Evolutionary conservation across 2,329 filamentous ascomycete species (phyloP).

Genomic region (Thielaviopsis populi): DNA sequence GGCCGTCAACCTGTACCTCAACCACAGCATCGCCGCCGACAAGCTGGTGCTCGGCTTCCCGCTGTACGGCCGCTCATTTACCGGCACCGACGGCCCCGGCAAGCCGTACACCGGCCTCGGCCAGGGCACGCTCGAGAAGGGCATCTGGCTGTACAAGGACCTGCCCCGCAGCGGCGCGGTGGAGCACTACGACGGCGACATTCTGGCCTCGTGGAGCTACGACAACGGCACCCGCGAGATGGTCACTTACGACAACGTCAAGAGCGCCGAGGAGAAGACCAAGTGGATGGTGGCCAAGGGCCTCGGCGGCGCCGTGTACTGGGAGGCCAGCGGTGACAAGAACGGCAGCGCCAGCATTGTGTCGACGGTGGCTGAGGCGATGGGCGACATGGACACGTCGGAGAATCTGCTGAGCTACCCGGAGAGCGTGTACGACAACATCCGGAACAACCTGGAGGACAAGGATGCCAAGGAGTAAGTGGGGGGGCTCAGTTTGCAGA

Average conservation of each 20-base stretch:
- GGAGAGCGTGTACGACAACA: slow-evolving; percentile 42
- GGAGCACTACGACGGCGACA: slow-evolving; percentile 40
- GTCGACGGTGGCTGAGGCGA: slow-evolving; percentile 30
- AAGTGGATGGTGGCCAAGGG: slow-evolving; percentile 43
- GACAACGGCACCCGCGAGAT: slow-evolving; percentile 43
- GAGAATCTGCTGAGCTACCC: slow-evolving; percentile 42
- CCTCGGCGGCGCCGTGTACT: slow-evolving; percentile 69
- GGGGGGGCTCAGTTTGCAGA: no score
- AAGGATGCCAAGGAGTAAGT: slow-evolving; percentile 12
- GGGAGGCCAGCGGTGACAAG: slow-evolving; percentile 61
- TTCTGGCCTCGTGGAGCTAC: slow-evolving; percentile 57
- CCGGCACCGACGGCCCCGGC: slow-evolving; percentile 46
- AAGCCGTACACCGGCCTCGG: slow-evolving; percentile 48
- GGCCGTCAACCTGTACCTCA: slow-evolving; percentile 46
- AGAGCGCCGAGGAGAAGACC: slow-evolving; percentile 45
- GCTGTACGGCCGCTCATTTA: slow-evolving; percentile 61
- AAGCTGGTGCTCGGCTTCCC: slow-evolving; percentile 72
- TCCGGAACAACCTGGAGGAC: slow-evolving; percentile 27
- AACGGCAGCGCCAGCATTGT: slow-evolving; percentile 42
- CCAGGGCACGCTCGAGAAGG: slow-evolving; percentile 49
- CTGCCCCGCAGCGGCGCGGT: slow-evolving; percentile 48
- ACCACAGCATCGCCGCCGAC: slow-evolving; percentile 35
- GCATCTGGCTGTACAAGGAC: slow-evolving; percentile 68
- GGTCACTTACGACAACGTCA: slow-evolving; percentile 53
- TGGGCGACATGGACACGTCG: slow-evolving; percentile 35